Conservation (phyloP, 2,329 filamentous ascomycete genomes). For the Diaporthe nobilis region DNA sequence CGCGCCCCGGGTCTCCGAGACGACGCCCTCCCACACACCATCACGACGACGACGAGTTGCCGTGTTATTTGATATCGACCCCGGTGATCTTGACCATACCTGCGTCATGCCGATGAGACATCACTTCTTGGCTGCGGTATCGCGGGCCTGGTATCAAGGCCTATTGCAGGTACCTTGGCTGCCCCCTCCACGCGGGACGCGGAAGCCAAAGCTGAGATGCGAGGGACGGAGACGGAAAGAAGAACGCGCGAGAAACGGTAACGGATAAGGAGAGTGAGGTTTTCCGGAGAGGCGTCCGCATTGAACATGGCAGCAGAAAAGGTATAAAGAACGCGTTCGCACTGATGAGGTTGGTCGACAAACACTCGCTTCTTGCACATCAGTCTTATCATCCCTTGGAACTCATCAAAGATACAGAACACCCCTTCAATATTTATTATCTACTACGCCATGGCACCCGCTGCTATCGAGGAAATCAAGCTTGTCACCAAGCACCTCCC, state of each 20-base stretch:
- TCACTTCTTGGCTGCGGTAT: conserved; percentile 11
- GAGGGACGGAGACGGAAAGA: background rate
- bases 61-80: background rate
- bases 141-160: background rate
- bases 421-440: background rate
- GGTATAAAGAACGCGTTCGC: conserved; percentile 7
- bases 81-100: background rate
- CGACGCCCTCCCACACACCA: background rate
- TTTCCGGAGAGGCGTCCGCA: no score
- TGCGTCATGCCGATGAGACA: background rate
- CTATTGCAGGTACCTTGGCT: background rate
- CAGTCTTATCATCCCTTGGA: background rate
- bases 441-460: conserved; percentile 12
- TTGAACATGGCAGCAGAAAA: background rate
- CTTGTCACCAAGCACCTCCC: conserved; percentile 28
- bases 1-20: background rate
- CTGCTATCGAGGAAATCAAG: conserved; percentile 16
- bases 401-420: background rate
- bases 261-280: no score
- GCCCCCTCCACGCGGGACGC: background rate
- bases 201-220: conserved; percentile 8
- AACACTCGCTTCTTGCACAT: background rate
- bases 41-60: background rate
- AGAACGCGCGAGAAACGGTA: background rate
- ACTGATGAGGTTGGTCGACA: background rate